Conservation (phyloP, 441 rosid genomes). For the Erodium moschatum region DNA sequence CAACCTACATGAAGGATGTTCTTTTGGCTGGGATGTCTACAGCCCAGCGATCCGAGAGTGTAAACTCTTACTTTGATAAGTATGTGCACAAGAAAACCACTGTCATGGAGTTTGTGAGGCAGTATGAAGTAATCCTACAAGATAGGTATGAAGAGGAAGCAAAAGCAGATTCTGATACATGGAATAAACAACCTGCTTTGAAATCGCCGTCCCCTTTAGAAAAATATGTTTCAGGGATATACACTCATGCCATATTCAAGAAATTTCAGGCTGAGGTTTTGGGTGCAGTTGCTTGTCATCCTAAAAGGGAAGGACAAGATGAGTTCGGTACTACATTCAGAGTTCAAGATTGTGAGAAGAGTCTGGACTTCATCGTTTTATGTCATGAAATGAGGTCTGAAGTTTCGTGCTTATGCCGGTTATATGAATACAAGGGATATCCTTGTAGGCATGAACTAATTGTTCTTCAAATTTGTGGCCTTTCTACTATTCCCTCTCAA, state of each 20-base stretch:
- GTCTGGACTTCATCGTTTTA: slow-evolving; percentile 50
- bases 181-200: slow-evolving; percentile 66
- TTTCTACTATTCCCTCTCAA: slow-evolving; percentile 60
- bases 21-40: slow-evolving; percentile 75
- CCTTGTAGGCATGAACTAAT: slow-evolving; percentile 79
- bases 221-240: slow-evolving; percentile 61
- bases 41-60: slow-evolving; percentile 58
- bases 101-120: slow-evolving; percentile 66
- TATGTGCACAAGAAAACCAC: slow-evolving; percentile 74
- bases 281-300: slow-evolving; percentile 83
- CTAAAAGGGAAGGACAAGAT: slow-evolving; percentile 70
- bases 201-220: slow-evolving; percentile 86
- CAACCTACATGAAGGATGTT: slow-evolving; percentile 50
- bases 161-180: slow-evolving; percentile 71
- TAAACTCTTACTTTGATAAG: slow-evolving; percentile 65
- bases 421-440: slow-evolving; percentile 69
- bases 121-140: slow-evolving; percentile 51
- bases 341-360: slow-evolving; percentile 75
- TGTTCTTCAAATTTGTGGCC: slow-evolving; percentile 76
- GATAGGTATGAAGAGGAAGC: slow-evolving; percentile 87
- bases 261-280: slow-evolving; percentile 72
- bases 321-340: slow-evolving; percentile 40
- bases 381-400: slow-evolving; percentile 64
- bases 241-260: slow-evolving; percentile 73
- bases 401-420: slow-evolving; percentile 66